A percentile compares a stretch with the other conserved stretches of the same genome.
These are phyloP conservation scores for Sordariomycetes sp. DNA, from an alignment of 2,329 filamentous ascomycete genomes.

Conservation along the genomic window DNA sequence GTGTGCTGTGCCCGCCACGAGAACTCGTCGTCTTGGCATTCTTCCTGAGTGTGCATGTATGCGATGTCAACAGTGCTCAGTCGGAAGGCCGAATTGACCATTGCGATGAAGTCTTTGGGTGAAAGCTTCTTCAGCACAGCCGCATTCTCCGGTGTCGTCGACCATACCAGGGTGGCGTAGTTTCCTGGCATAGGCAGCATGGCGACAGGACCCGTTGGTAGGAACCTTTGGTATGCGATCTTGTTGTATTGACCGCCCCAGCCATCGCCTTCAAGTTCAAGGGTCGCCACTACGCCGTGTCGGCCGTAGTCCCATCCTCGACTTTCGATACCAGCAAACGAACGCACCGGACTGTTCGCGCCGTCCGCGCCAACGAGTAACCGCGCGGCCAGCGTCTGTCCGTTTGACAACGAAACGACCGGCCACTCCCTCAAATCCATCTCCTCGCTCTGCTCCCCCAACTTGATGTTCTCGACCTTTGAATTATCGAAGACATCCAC, in stretches of 20 bases:
- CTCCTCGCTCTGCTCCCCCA: slow-evolving; percentile 60
- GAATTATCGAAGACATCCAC: slow-evolving; percentile 68
- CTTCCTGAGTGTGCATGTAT: slow-evolving; percentile 63
- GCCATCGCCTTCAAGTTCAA: slow-evolving; percentile 58
- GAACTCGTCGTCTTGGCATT: slow-evolving; percentile 63
- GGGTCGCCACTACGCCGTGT: slow-evolving; percentile 84
- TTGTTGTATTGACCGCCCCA: slow-evolving; percentile 48
- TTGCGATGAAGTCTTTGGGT: slow-evolving; percentile 64
- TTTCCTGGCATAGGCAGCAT: slow-evolving; percentile 83
- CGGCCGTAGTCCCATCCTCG: slow-evolving; percentile 90
- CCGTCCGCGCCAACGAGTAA: slow-evolving; percentile 90
- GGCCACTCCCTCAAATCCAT: slow-evolving; percentile 83
- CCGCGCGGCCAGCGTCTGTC: slow-evolving; percentile 63
- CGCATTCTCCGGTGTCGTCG: slow-evolving; percentile 75
- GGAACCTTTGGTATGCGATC: slow-evolving; percentile 89
- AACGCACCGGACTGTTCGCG: slow-evolving; percentile 84
- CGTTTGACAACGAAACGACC: slow-evolving; percentile 62
- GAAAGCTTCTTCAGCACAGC: slow-evolving; percentile 68
- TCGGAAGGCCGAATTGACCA: slow-evolving; percentile 91
- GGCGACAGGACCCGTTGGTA: slow-evolving; percentile 85
- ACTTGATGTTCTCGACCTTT: slow-evolving; percentile 68
- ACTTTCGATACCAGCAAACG: slow-evolving; percentile 78
- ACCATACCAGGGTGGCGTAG: slow-evolving; percentile 85
- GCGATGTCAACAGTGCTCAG: slow-evolving; percentile 69
- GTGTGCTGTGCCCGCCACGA: slow-evolving; percentile 77